Percentiles rank a stretch among this genome's conserved stretches.
These are phyloP conservation scores for Phytophthora megakarya DNA, from an alignment of 352 stramenopile species.

Conservation along the genomic window DNA sequence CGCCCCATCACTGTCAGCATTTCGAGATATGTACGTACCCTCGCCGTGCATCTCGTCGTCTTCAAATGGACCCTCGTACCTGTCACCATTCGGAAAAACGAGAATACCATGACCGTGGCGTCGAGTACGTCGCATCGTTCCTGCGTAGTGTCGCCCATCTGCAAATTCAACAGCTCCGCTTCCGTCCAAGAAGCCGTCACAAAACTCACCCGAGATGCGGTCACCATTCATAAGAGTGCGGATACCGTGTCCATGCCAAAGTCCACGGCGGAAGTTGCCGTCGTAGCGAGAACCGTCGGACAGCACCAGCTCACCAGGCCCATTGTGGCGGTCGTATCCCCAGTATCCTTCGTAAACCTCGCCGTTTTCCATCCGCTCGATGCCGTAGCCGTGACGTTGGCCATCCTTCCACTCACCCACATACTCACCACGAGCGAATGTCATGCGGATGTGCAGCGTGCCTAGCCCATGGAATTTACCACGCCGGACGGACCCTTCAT, in stretches of 20 bases:
- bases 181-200: constrained; percentile 62
- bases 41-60: constrained; percentile 87
- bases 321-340: constrained; percentile 67
- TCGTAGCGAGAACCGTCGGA: constrained; percentile 72
- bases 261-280: constrained; percentile 62
- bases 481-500: constrained; percentile 53
- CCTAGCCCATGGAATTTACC: constrained; percentile 80
- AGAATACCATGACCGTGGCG: constrained; percentile 83
- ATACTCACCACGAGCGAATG: constrained; percentile 72
- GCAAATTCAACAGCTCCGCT: constrained; percentile 65
- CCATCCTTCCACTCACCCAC: constrained; percentile 86
- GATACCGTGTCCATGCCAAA: constrained; percentile 75
- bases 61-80: constrained; percentile 91
- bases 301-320: constrained; percentile 69
- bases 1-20: constrained; percentile 10
- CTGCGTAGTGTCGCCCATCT: constrained; percentile 71
- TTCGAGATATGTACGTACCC: constrained; percentile 61
- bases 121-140: constrained; percentile 60
- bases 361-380: constrained; percentile 75
- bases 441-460: constrained; percentile 62
- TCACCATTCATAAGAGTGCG: constrained; percentile 67
- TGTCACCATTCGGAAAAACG: constrained; percentile 87
- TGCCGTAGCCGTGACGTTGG: constrained; percentile 77
- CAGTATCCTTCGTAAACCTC: constrained; percentile 86
- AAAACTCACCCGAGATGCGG: constrained; percentile 60